Conservation (phyloP, 495 filamentous ascomycete species). For the Neurospora sp. region DNA sequence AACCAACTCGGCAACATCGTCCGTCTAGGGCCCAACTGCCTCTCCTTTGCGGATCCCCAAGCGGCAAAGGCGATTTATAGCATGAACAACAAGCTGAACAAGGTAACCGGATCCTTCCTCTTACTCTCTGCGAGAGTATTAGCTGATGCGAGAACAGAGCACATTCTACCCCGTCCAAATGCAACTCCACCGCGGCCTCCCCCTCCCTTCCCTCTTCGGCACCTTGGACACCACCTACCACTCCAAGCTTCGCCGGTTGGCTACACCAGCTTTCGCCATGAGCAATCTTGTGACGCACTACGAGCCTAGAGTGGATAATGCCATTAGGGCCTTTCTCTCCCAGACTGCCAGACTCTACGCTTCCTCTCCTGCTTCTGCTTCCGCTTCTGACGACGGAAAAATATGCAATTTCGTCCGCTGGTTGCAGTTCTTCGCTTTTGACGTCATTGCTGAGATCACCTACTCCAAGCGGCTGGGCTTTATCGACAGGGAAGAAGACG, state of each 20-base stretch:
- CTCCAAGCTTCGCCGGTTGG: constrained; percentile 19
- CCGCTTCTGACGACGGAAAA: constrained; percentile 5
- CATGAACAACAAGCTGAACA: constrained; percentile 10
- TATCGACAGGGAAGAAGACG: constrained; percentile 40
- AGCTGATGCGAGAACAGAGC: neutral
- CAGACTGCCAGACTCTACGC: constrained; percentile 33
- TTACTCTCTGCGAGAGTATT: no score
- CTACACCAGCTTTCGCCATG: constrained; percentile 43
- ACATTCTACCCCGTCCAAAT: constrained; percentile 21
- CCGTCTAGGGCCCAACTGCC: constrained; percentile 26
- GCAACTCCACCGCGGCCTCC: constrained; percentile 10
- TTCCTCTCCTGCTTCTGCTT: neutral
- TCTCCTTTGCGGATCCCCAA: constrained; percentile 22
- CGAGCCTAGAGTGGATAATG: constrained; percentile 45
- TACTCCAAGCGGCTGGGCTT: constrained; percentile 47
- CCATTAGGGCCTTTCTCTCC: constrained; percentile 33
- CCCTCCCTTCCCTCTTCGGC: constrained; percentile 19
- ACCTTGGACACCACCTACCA: constrained; percentile 16
- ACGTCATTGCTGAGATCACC: constrained; percentile 49
- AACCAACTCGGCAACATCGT: constrained; percentile 23
- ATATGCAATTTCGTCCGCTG: constrained; percentile 40
- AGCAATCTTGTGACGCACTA: constrained; percentile 39
- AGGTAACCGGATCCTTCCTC: constrained; percentile 6
- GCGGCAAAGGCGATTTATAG: constrained; percentile 18
- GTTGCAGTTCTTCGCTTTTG: constrained; percentile 51